These are phyloP conservation scores for Calocybe gambosa DNA, from an alignment of 1,284 basidiomycete species.

Conservation along the genomic window DNA sequence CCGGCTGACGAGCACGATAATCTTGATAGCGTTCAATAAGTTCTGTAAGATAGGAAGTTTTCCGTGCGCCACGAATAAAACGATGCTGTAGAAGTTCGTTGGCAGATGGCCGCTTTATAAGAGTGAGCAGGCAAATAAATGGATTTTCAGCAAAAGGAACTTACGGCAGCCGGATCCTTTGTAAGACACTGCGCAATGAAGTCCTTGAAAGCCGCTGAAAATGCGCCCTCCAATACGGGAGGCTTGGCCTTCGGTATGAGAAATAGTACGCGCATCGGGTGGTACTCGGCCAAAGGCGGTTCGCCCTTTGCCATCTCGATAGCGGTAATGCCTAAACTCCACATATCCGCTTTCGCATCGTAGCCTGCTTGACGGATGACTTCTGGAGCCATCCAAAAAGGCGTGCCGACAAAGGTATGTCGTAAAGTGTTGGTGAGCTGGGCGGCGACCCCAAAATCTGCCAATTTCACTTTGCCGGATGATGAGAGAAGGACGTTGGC, in stretches of 20 bases:
- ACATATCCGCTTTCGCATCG: constrained; percentile 93
- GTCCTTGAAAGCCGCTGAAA: constrained; percentile 85
- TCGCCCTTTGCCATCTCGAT: constrained; percentile 96
- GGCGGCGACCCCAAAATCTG: constrained; percentile 95
- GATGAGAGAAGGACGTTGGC: constrained; percentile 92
- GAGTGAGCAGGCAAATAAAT: constrained; percentile 15
- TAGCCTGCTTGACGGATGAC: constrained; percentile 97
- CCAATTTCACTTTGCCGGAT: constrained; percentile 91
- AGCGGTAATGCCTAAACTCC: constrained; percentile 95
- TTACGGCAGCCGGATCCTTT: constrained; percentile 81
- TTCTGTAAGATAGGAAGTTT: constrained; percentile 78
- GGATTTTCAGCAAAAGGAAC: constrained; percentile 16
- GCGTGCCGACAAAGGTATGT: constrained; percentile 94
- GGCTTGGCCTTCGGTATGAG: constrained; percentile 96
- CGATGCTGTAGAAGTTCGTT: constrained; percentile 88
- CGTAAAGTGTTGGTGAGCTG: constrained; percentile 84
- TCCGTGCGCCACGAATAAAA: constrained; percentile 82
- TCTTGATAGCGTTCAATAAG: constrained; percentile 83
- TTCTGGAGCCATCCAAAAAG: constrained; percentile 98
- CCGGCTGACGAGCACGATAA: constrained; percentile 52
- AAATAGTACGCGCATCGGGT: constrained; percentile 94
- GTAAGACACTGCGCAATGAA: constrained; percentile 90
- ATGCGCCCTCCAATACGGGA: constrained; percentile 82
- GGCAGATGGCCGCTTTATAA: constrained; percentile 74
- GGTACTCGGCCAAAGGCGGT: constrained; percentile 89